Base-by-base conservation (phyloP, 495 filamentous ascomycete species). In the Neurospora sp. region DNA sequence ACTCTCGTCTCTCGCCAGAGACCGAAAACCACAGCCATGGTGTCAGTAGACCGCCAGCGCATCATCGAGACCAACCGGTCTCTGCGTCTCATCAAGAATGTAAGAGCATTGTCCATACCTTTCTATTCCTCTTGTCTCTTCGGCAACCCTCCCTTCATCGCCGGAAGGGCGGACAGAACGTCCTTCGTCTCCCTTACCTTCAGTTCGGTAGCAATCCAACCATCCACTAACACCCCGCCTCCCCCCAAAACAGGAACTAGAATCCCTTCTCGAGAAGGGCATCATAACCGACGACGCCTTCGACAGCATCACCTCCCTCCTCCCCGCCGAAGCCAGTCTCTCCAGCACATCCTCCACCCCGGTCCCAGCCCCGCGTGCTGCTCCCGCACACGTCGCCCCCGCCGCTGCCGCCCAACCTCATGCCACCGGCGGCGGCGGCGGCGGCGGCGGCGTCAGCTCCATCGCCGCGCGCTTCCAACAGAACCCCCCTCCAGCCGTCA, bases 1-100 rank as follows among this genome's bases (percentile, higher is more conserved):
- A 31, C 53, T 4, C 10, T 35, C 53, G 53, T 61, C 53, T 65
- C 14, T 35, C 12, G 27, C 53, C 14, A 17, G 27, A 65, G 27
- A 65, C 53, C 22, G 9, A 3, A 0, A 65, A 37, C 27, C 14
- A 35, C 27, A 65, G 53, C 17, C 69, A 86, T 84, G 83, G 81
- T 83, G 38, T 81, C 82, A 40, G 76, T 77, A 53, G 83, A 85
- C 59, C 84, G 84, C 70, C 84, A 86, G 72, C 78, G 79, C 48
- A 79, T 85, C 76, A 86, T 86, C 27, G 84, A 84, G 86, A 89
- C 89, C 83, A 94, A 94, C 83, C 87, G 93, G 83, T 95, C 94
- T 76, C 88, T 97, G 71, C 90, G 94, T 70, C 90, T 86, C 68
- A 93, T 97, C 85, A 93, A 93, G 82, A 92, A 90, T 77, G 94